Base-by-base conservation (phyloP, 2,329 filamentous ascomycete genomes). In the Xylaria digitata region DNA sequence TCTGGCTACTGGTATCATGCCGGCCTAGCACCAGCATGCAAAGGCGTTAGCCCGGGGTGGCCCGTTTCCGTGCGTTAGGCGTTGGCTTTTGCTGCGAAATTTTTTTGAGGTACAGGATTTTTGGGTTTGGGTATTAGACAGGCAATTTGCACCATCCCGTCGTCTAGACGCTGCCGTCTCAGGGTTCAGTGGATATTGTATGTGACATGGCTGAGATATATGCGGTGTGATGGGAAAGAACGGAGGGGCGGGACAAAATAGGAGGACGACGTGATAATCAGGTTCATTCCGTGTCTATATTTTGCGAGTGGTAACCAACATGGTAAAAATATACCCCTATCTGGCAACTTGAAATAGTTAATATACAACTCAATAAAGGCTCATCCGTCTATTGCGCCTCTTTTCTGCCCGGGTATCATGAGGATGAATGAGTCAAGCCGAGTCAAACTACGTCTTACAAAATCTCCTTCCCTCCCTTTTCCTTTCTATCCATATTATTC, bases 11-110 rank as follows among this genome's bases (percentile, higher is more conserved):
- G 65, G 61, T 66, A 72, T 45, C 65, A 66, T 65, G 50, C 66
- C 67, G 69, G 66, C 62, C 58, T 64, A 65, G 65, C 63, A 53
- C 55, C 30, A 54, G 68, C 71, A 74, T 75, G 71, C 32, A 37
- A 56, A 49, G 74, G 74, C 71, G 74, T 74, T 73, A 49, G 59
- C 65, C 53, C 57, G 30, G 43, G 56, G 62, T 64, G 34, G 26
- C 55, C 34, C 58, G 45, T 57, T 62, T 32, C 48, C 34, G 37
- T 69, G 32, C 19, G 13, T 21, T 40, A 13, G 67, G 67, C 50
- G 64, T 67, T 61, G 11, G 26, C 53, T 62, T 63, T 61, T 30
- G 66, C 46, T 53, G 26, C 30, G 46, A 19, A 37, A 7, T 55
- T 30, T 23, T 63, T 26, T 40, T 15, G 37, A n/a, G 58, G 54